phyloP scores from a whole-genome alignment of 1,139 yeast species.

The Nakaseomyces nivariensis region DNA sequence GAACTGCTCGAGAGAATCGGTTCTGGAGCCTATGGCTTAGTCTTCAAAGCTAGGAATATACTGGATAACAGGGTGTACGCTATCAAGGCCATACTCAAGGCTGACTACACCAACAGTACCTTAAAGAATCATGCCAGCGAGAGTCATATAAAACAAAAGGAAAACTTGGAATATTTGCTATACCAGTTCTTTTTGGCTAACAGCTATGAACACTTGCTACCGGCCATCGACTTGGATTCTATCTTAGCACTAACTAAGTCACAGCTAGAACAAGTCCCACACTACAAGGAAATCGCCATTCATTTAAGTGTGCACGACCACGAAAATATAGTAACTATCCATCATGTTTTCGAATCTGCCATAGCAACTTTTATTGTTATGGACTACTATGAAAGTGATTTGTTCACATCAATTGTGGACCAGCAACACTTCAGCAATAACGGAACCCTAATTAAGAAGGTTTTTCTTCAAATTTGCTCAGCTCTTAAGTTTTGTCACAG shows the following conservation, averaged over 20 bases:
- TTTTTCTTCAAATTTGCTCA: conserved; percentile 66
- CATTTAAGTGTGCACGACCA: conserved; percentile 70
- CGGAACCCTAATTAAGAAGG: conserved; percentile 46
- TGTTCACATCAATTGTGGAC: conserved; percentile 72
- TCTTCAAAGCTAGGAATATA: conserved; percentile 57
- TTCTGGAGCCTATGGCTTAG: conserved; percentile 82
- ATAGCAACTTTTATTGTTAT: conserved; percentile 57
- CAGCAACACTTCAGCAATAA: conserved; percentile 32
- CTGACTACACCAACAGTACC: conserved; percentile 5
- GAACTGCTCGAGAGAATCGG: conserved; percentile 39
- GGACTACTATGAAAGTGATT: conserved; percentile 77
- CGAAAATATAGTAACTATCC: conserved; percentile 66
- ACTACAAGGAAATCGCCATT: conserved; percentile 53
- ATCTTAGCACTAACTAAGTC: conserved; percentile 16
- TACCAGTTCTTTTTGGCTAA: conserved; percentile 21
- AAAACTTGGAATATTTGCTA: conserved; percentile 15
- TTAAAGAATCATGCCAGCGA: conserved; percentile 1
- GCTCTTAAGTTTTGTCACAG: conserved; percentile 64
- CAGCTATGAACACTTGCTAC: conserved; percentile 21
- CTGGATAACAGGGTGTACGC: conserved; percentile 48
- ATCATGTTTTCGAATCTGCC: conserved; percentile 54
- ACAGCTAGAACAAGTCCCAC: conserved; percentile 21
- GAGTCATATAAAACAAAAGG: not conserved
- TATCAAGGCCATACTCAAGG: conserved; percentile 60
- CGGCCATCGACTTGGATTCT: conserved; percentile 26